Evolutionary conservation across 1,139 yeast genomes (phyloP).

Genomic region (Suhomyces anneliseae): DNA sequence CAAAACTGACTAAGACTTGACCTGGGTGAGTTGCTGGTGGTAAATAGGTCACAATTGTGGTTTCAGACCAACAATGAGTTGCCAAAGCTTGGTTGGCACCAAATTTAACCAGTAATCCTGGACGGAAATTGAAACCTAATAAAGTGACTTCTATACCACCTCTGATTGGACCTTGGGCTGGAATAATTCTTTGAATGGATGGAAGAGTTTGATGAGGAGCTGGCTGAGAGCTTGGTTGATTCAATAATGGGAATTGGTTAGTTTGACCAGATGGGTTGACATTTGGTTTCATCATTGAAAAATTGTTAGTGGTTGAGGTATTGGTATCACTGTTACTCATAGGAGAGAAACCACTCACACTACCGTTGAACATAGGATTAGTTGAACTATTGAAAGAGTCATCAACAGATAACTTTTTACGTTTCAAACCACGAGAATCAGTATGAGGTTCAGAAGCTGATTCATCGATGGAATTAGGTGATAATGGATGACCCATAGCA

Average conservation of each 20-base stretch:
- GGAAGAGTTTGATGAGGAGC: constrained; percentile 36
- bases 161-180: constrained; percentile 90
- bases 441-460: constrained; percentile 61
- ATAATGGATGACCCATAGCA: constrained; percentile 36
- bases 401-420: constrained; percentile 47
- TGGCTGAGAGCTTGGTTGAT: constrained; percentile 11
- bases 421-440: constrained; percentile 42
- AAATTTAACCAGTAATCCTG: constrained; percentile 79
- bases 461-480: constrained; percentile 68
- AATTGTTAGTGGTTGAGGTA: constrained; percentile 31
- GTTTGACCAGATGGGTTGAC: constrained; percentile 1
- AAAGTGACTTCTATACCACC: constrained; percentile 96
- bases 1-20: constrained; percentile 84
- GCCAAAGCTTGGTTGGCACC: constrained; percentile 83
- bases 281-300: constrained; percentile 10
- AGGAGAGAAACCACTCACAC: constrained; percentile 44
- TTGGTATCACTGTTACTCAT: constrained; percentile 49
- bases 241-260: constrained; percentile 15
- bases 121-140: constrained; percentile 81
- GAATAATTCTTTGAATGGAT: constrained; percentile 79
- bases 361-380: constrained; percentile 48
- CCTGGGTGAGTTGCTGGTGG: constrained; percentile 92
- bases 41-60: constrained; percentile 87
- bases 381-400: constrained; percentile 40
- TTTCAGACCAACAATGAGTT: constrained; percentile 94